Conservation (phyloP, 140 eudicot genomes). For the Flaveria floridana region DNA sequence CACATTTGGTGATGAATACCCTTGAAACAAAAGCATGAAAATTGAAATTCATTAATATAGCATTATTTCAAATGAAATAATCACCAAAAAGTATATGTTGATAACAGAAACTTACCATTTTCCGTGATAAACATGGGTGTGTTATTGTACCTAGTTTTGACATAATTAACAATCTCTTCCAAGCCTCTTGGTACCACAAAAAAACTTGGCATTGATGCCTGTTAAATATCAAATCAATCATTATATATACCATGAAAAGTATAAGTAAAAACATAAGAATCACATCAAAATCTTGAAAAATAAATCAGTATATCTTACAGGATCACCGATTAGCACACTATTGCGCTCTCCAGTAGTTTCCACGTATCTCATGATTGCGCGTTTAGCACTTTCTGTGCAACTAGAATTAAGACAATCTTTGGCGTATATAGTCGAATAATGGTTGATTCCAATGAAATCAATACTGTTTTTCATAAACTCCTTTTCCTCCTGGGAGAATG, state of each 20-base stretch:
- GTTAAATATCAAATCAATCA: constrained; percentile 28
- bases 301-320: constrained; percentile 34
- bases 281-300: not conserved
- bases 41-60: not conserved
- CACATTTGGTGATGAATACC: constrained; percentile 39
- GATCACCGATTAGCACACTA: constrained; percentile 59
- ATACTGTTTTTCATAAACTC: constrained; percentile 41
- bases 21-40: constrained; percentile 24
- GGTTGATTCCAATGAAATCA: constrained; percentile 74
- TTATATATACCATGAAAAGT: not conserved
- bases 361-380: constrained; percentile 46
- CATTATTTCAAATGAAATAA: not conserved
- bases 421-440: constrained; percentile 55
- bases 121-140: constrained; percentile 66
- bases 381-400: constrained; percentile 38
- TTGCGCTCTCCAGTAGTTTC: constrained; percentile 38
- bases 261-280: not conserved
- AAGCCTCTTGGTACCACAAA: constrained; percentile 81
- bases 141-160: constrained; percentile 61
- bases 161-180: constrained; percentile 57
- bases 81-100: not conserved
- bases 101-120: constrained; percentile 53
- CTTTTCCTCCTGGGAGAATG: constrained; percentile 50
- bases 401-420: constrained; percentile 52
- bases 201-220: constrained; percentile 51